Evolutionary conservation across 345 rosid species (phyloP).

Genomic region (Angophora floribunda): DNA sequence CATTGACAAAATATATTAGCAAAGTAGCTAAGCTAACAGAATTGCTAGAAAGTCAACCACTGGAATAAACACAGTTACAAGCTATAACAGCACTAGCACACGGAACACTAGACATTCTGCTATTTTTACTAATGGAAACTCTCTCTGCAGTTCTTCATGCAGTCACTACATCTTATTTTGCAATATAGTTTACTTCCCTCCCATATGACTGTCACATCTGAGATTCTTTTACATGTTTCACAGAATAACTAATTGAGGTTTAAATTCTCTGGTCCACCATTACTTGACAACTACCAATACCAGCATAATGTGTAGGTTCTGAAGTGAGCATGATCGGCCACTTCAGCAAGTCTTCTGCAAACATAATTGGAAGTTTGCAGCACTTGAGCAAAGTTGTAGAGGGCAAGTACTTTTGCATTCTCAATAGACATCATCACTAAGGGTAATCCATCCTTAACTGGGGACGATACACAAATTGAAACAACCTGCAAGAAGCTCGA

Average conservation of each 20-base stretch:
- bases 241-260: background rate
- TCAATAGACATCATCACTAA: background rate
- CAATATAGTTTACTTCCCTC: background rate
- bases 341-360: background rate
- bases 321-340: background rate
- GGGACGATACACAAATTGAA: background rate
- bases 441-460: background rate
- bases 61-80: background rate
- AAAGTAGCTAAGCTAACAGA: background rate
- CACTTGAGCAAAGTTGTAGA: background rate
- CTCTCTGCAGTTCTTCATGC: background rate
- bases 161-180: background rate
- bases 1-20: background rate
- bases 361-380: background rate
- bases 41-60: background rate
- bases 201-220: background rate
- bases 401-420: background rate
- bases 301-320: background rate
- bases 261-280: background rate
- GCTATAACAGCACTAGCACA: background rate
- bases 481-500: background rate
- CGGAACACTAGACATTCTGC: background rate
- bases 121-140: background rate
- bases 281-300: background rate
- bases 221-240: background rate